Evolutionary conservation across 75 land plant species (phyloP), one percentile per base, ranked within the genome.

Genomic region (Selaginella tamariscina): DNA sequence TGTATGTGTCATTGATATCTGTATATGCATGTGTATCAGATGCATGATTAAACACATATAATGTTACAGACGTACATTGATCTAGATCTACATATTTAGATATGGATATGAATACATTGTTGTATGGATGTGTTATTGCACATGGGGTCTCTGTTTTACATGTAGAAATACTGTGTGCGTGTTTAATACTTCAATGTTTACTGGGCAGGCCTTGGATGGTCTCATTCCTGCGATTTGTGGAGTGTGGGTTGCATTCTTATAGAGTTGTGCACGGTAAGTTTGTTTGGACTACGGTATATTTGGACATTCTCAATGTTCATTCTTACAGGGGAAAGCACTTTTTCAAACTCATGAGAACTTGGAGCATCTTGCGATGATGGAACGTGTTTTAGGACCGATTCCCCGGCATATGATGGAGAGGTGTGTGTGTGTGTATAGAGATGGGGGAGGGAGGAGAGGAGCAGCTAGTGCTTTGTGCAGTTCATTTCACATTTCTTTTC

Each of bases 291-390:
- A 23, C 15, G 32, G 2, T 28, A 31, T 29, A 1, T 59, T 22
- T n/a, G 23, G 30, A 59, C 24, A 31, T 71, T 65, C 32, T 65
- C 29, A 65, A 23, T 76, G 28, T 74, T 32, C 23, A 27, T 29
- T 62, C 44, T 30, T 70, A 21, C 73, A 92, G 97, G 97, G 97
- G n/a, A 82, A 84, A 65, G 82, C 90, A 66, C 71, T 92, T 57
- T 92, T 92, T 69, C 90, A 92, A 65, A 92, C 97, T 26, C 97
- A 92, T 81, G 97, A 92, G 70, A 92, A 92, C 56, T 72, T 92
- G 75, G 97, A 92, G 75, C 97, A 92, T 69, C 70, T 92, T 73
- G 97, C 97, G 5, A 92, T 92, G 97, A 92, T 92, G 97, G 97
- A 92, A 77, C 81, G 88, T 64, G 87, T 89, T n/a, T 75, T 92